Base-by-base conservation (phyloP, 805 yeast genomes). In the Teunomyces atbi region DNA sequence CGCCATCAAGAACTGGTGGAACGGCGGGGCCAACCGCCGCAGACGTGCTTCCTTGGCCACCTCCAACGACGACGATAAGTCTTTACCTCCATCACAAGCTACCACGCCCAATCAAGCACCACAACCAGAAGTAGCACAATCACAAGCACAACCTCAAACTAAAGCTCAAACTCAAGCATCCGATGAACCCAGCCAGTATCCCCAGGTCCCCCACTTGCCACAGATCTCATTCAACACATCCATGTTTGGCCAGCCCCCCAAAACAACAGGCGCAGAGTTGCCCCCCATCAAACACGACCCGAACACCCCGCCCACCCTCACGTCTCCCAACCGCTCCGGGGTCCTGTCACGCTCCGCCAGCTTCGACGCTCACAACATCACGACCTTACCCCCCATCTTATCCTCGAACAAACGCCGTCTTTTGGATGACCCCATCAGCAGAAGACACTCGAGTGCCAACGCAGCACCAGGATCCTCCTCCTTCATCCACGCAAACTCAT, bases 1-100 rank as follows among this genome's bases (percentile, higher is more conserved):
- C 63, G 90, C 96, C 16, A 88, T 89, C 57, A 89, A 89, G 62
- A 90, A 90, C 67, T 90, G 96, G 96, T 89, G 96, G 96, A 89
- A 89, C 60, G 96, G 96, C 3, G 95, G 96, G 6, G 92, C 95
- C 11, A 89, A 87, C 61, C 74, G 95, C 49, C 72, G 96, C 50
- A 77, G 94, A 57, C 70, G 89, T 52, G 71, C 72, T 6, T 57
- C 59, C 18, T 42, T 46, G 39, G 53, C 54, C 20, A 54, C 55
- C 6, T 49, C 55, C 21, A 44, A 32, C 33, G 51, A 42, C 7
- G 52, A 45, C 12, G 48, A 45, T 7, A 32, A 42, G n/a, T 15
- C 16, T 13, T 28, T 13, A 23, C 16, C 15, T 20, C 39, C 30
- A 32, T 41, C 23, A n/a, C 11, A 6, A 41, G 36, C 40, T 11